Evolutionary conservation across 208 protist species (phyloP).

Genomic region (Kentomonas sorsogonicus): DNA sequence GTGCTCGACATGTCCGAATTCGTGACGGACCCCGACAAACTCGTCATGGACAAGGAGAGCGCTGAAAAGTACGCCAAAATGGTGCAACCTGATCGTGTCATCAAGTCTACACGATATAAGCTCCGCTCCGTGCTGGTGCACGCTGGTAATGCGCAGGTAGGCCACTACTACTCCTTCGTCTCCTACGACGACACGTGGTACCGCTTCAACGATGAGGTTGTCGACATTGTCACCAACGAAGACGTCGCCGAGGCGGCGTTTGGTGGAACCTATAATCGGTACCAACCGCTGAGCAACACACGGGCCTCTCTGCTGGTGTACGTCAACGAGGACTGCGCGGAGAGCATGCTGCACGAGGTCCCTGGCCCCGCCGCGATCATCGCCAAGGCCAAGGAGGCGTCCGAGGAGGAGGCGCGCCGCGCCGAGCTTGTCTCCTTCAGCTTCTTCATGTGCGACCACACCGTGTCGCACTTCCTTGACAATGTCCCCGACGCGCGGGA

Average conservation of each 20-base stretch:
- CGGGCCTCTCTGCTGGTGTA: slow-evolving; percentile 68
- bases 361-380: slow-evolving; percentile 25
- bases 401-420: slow-evolving; percentile 20
- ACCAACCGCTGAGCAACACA: slow-evolving; percentile 51
- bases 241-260: slow-evolving; percentile 53
- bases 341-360: slow-evolving; percentile 24
- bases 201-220: slow-evolving; percentile 74
- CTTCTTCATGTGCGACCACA: slow-evolving; percentile 33
- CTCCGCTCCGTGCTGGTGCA: slow-evolving; percentile 86
- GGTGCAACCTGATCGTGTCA: too few relatives aligned
- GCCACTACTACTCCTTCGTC: slow-evolving; percentile 89
- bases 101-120: too few relatives aligned
- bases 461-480: slow-evolving; percentile 41
- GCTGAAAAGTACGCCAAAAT: slow-evolving; percentile 23
- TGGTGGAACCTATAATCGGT: slow-evolving; percentile 36
- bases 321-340: slow-evolving; percentile 42
- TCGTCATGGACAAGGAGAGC: slow-evolving; percentile 55
- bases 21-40: slow-evolving; percentile 25
- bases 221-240: slow-evolving; percentile 32
- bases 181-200: slow-evolving; percentile 57
- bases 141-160: slow-evolving; percentile 58
- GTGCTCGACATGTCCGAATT: slow-evolving; percentile 55
- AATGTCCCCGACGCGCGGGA: slow-evolving; percentile 18
- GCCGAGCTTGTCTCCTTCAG: slow-evolving; percentile 16
- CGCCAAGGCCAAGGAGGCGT: slow-evolving; percentile 26